Conservation (phyloP, 129 eudicot species). For the Helichrysum umbraculigerum region DNA sequence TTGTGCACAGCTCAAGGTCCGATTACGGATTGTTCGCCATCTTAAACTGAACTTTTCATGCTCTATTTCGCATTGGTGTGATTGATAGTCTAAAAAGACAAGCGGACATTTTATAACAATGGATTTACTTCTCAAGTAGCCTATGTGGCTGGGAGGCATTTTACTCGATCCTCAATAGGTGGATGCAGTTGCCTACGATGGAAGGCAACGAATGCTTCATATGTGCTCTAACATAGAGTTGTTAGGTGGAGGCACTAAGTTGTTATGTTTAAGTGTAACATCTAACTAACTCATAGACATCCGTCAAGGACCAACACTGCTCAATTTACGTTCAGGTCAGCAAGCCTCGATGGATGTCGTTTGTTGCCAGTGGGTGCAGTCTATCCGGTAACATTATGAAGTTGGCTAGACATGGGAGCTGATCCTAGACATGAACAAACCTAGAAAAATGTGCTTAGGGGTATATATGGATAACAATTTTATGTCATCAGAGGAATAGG, state of each 20-base stretch:
- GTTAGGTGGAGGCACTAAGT: slow-evolving; percentile 82
- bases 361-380: slow-evolving; percentile 75
- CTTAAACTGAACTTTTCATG: slow-evolving; percentile 40
- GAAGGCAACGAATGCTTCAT: slow-evolving; percentile 65
- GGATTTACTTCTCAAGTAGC: slow-evolving; percentile 77
- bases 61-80: slow-evolving; percentile 36
- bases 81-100: slow-evolving; percentile 53
- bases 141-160: slow-evolving; percentile 79
- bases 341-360: slow-evolving; percentile 58
- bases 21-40: slow-evolving; percentile 41
- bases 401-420: slow-evolving; percentile 39
- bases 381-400: slow-evolving; percentile 47
- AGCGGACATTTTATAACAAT: slow-evolving; percentile 60
- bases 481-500: slow-evolving; percentile 76
- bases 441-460: slow-evolving; percentile 72
- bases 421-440: slow-evolving; percentile 56
- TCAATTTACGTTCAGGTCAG: slow-evolving; percentile 72
- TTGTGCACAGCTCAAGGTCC: too few species aligned
- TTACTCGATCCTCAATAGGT: slow-evolving; percentile 57
- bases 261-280: slow-evolving; percentile 70
- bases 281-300: slow-evolving; percentile 74
- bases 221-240: slow-evolving; percentile 80
- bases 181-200: slow-evolving; percentile 76
- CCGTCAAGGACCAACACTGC: slow-evolving; percentile 59
- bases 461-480: slow-evolving; percentile 71